A percentile compares a stretch with the other conserved stretches of the same genome.
phyloP scores from a whole-genome alignment of 208 protist genomes.

The Crithidia bombi region DNA sequence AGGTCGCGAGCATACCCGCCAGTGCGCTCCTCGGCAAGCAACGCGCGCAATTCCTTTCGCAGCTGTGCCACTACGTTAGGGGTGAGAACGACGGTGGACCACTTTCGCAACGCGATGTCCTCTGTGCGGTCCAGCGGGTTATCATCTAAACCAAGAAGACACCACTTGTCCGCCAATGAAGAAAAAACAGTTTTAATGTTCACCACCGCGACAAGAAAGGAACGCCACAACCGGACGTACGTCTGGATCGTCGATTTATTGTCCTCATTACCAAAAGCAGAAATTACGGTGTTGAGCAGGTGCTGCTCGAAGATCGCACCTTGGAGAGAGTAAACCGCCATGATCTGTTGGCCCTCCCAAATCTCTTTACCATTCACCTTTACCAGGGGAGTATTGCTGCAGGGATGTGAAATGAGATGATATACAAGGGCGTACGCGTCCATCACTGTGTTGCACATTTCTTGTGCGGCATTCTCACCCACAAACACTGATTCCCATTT shows the following conservation, averaged over 20 bases:
- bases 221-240: slow-evolving; percentile 45
- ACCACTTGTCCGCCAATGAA: slow-evolving; percentile 40
- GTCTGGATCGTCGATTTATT: slow-evolving; percentile 23
- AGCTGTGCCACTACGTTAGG: slow-evolving; percentile 21
- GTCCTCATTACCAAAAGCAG: slow-evolving; percentile 10
- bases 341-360: slow-evolving; percentile 40
- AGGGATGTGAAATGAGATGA: slow-evolving; percentile 54
- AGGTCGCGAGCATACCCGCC: slow-evolving; percentile 6
- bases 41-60: slow-evolving; percentile 23
- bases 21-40: slow-evolving; percentile 31
- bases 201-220: slow-evolving; percentile 40
- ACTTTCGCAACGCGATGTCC: slow-evolving; percentile 42
- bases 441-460: slow-evolving; percentile 38
- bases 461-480: slow-evolving; percentile 23
- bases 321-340: slow-evolving; percentile 37
- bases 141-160: slow-evolving; percentile 31
- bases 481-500: slow-evolving; percentile 26
- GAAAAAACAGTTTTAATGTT: slow-evolving; percentile 60
- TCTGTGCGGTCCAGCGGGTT: slow-evolving; percentile 45
- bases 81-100: slow-evolving; percentile 37
- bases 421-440: slow-evolving; percentile 49
- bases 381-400: slow-evolving; percentile 35
- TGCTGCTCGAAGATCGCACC: slow-evolving; percentile 37
- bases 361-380: slow-evolving; percentile 34
- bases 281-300: slow-evolving; percentile 32